These are phyloP conservation scores for Trametes coccinea DNA, from an alignment of 768 basidiomycete species.

Conservation along the genomic window DNA sequence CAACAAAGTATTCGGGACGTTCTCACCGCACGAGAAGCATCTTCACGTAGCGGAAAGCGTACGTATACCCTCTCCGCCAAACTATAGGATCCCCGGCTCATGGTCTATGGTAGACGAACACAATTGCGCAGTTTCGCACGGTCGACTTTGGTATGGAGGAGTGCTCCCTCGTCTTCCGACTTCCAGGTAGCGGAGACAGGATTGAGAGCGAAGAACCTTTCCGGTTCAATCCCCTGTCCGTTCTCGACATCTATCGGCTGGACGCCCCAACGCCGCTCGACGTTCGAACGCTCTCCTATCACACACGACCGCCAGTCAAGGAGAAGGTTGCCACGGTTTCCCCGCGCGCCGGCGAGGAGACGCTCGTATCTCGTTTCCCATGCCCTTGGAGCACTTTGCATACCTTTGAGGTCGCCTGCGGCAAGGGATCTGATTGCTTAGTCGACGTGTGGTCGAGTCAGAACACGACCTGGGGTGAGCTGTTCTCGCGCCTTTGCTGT, in stretches of 20 bases:
- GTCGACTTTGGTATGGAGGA: slow-evolving; percentile 32
- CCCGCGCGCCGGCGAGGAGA: slow-evolving; percentile 22
- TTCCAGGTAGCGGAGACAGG: slow-evolving; percentile 20
- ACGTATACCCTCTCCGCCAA: neutral
- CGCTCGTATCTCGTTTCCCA: slow-evolving; percentile 24
- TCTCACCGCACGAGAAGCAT: slow-evolving; percentile 27
- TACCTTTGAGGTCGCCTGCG: slow-evolving; percentile 27
- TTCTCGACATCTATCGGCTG: slow-evolving; percentile 23
- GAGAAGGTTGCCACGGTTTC: slow-evolving; percentile 19
- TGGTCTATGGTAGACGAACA: slow-evolving; percentile 17
- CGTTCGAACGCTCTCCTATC: slow-evolving; percentile 23
- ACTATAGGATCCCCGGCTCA: too few species aligned
- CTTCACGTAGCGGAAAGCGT: slow-evolving; percentile 23
- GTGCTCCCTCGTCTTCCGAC: slow-evolving; percentile 28
- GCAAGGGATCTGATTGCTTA: slow-evolving; percentile 22
- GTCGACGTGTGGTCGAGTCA: slow-evolving; percentile 31
- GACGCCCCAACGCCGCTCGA: slow-evolving; percentile 22
- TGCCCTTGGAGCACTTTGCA: slow-evolving; percentile 27
- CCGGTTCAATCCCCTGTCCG: slow-evolving; percentile 6
- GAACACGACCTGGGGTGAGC: slow-evolving; percentile 30
- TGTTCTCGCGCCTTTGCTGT: too few species aligned
- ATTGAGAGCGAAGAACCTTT: slow-evolving; percentile 22
- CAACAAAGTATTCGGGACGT: slow-evolving; percentile 19
- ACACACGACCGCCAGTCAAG: slow-evolving; percentile 17
- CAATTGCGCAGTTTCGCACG: slow-evolving; percentile 30